These are phyloP conservation scores for Pinus taeda DNA, from an alignment of 75 land plant species.

Conservation along the genomic window DNA sequence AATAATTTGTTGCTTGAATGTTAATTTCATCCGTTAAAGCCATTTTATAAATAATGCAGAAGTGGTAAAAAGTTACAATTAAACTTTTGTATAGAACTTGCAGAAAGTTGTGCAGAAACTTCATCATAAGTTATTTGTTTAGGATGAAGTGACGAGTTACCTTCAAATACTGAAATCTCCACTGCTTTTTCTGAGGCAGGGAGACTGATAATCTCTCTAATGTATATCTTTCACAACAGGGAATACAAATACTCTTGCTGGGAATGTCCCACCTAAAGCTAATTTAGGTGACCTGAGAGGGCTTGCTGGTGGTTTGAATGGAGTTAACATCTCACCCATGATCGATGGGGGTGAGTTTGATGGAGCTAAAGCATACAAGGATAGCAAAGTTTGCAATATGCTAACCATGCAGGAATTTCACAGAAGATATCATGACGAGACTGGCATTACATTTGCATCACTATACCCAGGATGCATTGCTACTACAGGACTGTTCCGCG, in stretches of 20 bases:
- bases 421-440: constrained; percentile 87
- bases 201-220: background rate
- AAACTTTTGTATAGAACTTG: background rate
- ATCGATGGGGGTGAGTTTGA: constrained; percentile 96
- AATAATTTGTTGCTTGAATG: too few relatives aligned
- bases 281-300: constrained; percentile 96
- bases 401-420: constrained; percentile 99
- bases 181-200: background rate
- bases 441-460: constrained; percentile 90
- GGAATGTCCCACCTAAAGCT: constrained; percentile 98
- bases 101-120: background rate
- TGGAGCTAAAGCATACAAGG: constrained; percentile 99
- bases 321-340: constrained; percentile 84
- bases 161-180: background rate
- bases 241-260: constrained; percentile 97
- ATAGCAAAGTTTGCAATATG: constrained; percentile 99
- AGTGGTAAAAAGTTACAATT: background rate
- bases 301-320: constrained; percentile 89
- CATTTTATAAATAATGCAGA: background rate
- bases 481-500: constrained; percentile 93
- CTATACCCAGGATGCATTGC: constrained; percentile 99
- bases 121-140: background rate
- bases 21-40: too few relatives aligned
- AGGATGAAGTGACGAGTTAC: background rate
- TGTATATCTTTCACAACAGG: constrained; percentile 26